Evolutionary conservation across 1,284 basidiomycete species (phyloP), one percentile per base, ranked within the genome.

Genomic region (Grifola frondosa): DNA sequence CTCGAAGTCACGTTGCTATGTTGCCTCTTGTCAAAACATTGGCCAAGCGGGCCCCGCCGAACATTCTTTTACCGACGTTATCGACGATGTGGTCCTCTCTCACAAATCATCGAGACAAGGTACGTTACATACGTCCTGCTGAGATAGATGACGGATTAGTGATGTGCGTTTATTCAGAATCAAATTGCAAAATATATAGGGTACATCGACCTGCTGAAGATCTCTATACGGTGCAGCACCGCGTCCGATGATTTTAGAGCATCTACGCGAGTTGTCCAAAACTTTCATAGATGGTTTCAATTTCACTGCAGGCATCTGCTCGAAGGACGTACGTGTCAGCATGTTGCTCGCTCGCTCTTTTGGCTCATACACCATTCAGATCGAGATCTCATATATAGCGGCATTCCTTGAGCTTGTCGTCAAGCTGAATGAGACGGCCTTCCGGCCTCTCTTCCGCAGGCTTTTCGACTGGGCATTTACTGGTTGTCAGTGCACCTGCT

Each of bases 381-480:
- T 74, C n/a, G 77, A 83, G 60, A 53, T 62, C n/a, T 59, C 63
- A 17, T 64, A 74, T n/a, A 77, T 92, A 48, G 67, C 74, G 2
- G 84, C 92, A 3, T 98, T 97, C 74, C 74, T 88, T 17, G 88
- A 95, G 61, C 71, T 98, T 13, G 90, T 95, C 9, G 81, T 93
- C 50, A 97, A 97, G 67, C 75, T 99, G 39, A 97, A 96, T 59
- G 97, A 99, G 60, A 80, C 84, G 0, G 79, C 88, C 0, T 98
- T 99, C 83, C 83, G 84, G 54, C 96, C 96, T 2, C 70, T 98
- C 15, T 97, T 97, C 75, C 81, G 94, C 48, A 84, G 86, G 49
- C 69, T 95, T 52, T 95, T 91, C 60, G 96, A 99, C 64, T 99
- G 97, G 96, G 93, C 93, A 0, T 95, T 95, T 51, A 75, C 71